Base-by-base conservation (phyloP, 1,139 yeast genomes). In the Eremothecium gossypii region DNA sequence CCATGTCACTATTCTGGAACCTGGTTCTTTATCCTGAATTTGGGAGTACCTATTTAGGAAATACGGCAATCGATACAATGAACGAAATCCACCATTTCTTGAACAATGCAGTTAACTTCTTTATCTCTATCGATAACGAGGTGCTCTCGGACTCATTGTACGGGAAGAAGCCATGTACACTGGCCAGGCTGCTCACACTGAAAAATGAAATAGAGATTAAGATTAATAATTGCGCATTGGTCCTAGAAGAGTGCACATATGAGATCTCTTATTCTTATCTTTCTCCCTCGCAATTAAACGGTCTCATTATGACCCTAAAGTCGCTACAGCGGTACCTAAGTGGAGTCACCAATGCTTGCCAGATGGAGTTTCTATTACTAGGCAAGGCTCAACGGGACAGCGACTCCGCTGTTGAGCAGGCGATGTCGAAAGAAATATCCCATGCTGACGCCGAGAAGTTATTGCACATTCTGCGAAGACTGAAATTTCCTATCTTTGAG, bases 311-410 rank as follows among this genome's bases (percentile, higher is more conserved):
- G n/a, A 52, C 55, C 13, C 51, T 70, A 26, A 59, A 58, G 32
- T 49, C 60, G 1, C 54, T 69, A 7, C 48, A 63, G 2, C 61
- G 63, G 31, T 64, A 64, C 33, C 53, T 65, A 3, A 67, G 63
- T 49, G 75, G 74, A 2, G 47, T 72, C 23, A 62, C 70, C 7
- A 73, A 73, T 44, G 71, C 76, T 0, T 71, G 75, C 40, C 76
- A 73, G 44, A 50, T 71, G 11, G 70, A 70, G 46, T 68, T 64
- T 39, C 61, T 69, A 1, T 49, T 68, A 3, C 47, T 68, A 9
- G 51, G 54, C 27, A 47, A 50, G 32, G 45, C 48, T 30, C 39
- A 42, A 13, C 38, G 43, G 35, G 47, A 45, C 27, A 45, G 43
- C n/a, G 44, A 31, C 8, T 34, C 45, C 17, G 42, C 48, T 2